Evolutionary conservation across 345 rosid species (phyloP).

Genomic region (Luvunga scandens): DNA sequence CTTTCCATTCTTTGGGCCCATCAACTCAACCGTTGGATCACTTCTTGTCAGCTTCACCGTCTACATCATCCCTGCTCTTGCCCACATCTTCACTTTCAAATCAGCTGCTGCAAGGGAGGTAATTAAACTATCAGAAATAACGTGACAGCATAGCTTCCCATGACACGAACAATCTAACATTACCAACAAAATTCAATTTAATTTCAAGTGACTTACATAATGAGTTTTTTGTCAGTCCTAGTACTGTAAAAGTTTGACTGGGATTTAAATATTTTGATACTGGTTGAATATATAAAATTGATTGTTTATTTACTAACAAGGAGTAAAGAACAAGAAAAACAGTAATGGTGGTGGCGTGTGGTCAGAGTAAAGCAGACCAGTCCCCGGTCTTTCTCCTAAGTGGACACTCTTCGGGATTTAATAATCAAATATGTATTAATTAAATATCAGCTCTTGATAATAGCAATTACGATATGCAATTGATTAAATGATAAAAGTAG

Average conservation of each 20-base stretch:
- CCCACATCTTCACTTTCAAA: constrained; percentile 83
- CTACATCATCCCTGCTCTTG: constrained; percentile 95
- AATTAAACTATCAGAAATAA: background rate
- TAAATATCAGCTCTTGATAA: background rate
- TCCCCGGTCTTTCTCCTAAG: constrained; percentile 27
- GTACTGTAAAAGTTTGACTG: constrained; percentile 17
- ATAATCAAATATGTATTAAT: background rate
- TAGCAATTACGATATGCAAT: background rate
- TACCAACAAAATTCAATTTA: too few species aligned
- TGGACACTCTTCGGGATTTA: constrained; percentile 5
- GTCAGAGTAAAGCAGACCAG: constrained; percentile 42
- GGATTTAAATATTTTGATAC: too few species aligned
- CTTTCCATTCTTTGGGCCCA: constrained; percentile 98
- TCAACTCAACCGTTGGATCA: constrained; percentile 94
- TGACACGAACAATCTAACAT: background rate
- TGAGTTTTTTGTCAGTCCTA: background rate
- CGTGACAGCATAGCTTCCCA: background rate
- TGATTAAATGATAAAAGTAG: background rate
- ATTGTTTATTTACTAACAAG: background rate
- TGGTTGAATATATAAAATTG: background rate
- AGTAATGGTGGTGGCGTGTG: constrained; percentile 24
- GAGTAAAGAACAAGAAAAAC: constrained; percentile 13
- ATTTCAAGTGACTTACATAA: too few species aligned
- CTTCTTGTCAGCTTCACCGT: constrained; percentile 99
- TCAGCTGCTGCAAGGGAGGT: constrained; percentile 92